Conservation (phyloP, 306 rosid species). For the Cucurbita moschata region DNA sequence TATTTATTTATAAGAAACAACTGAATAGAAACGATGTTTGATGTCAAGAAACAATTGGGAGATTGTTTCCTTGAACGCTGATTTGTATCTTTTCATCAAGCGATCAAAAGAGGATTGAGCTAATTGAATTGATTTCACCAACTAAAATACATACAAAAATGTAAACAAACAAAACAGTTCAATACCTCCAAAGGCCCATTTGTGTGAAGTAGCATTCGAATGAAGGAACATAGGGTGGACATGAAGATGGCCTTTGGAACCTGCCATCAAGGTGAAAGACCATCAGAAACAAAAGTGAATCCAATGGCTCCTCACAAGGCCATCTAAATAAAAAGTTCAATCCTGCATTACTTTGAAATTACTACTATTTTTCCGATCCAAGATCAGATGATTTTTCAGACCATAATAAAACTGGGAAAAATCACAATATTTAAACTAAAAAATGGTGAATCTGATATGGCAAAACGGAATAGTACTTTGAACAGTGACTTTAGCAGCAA, state of each 20-base stretch:
- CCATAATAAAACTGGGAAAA: background rate
- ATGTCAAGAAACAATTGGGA: background rate
- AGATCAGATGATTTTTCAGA: too few species aligned
- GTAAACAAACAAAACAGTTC: background rate
- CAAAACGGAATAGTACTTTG: constrained; percentile 39
- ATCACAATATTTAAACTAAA: background rate
- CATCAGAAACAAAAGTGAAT: background rate
- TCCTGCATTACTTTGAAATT: background rate
- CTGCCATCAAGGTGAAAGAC: constrained; percentile 23
- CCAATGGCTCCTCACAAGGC: background rate
- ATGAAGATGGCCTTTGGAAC: constrained; percentile 47
- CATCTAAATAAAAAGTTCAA: background rate
- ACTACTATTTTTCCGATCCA: background rate
- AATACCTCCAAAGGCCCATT: constrained; percentile 96
- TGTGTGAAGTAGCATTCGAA: constrained; percentile 96
- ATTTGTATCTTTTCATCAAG: too few species aligned
- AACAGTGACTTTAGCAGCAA: constrained; percentile 31
- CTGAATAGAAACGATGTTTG: background rate
- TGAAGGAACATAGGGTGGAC: constrained; percentile 88
- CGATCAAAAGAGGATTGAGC: too few species aligned
- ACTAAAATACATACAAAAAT: background rate
- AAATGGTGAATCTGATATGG: background rate
- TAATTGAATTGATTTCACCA: background rate
- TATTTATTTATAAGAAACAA: background rate
- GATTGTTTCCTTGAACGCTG: background rate